Base-by-base conservation (phyloP, 129 eudicot species). In the Erigeron canadensis region DNA sequence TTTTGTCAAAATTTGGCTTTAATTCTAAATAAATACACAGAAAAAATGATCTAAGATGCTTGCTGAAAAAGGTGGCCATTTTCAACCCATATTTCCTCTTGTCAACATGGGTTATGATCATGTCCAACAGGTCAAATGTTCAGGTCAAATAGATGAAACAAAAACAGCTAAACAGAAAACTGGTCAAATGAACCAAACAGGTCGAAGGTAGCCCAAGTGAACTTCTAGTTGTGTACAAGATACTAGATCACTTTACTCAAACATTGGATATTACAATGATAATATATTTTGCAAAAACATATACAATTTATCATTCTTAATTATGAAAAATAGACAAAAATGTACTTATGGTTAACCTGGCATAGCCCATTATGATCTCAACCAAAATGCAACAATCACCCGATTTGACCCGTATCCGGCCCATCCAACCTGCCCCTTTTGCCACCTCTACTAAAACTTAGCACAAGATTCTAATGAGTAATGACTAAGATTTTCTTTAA, bases 1-100 rank as follows among this genome's bases (percentile, higher is more conserved):
- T 53, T 17, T 65, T 54, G 68, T 66, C 61, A 75, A 67, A 66
- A 42, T 65, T 11, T 6, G 23, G 60, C 67, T 44, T 11, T 22
- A 19, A 42, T 67, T 59, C 45, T 2, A 59, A 45, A 59, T 15
- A 58, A 40, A 18, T 38, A 45, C 57, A 37, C 16, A 9, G 34
- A 57, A 12, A 67, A 13, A 34, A 48, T 8, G 55, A 6, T 17
- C 15, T 40, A 38, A 63, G 58, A 11, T 18, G 69, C 39, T 70
- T 55, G 54, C 18, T 28, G 69, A 63, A 51, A 37, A 34, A 60
- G 66, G 13, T 53, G 1, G 23, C 2, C 6, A 19, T 53, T 16
- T 61, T 61, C 45, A 8, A 15, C 42, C 44, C 16, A 28, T 3
- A 37, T 37, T 61, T 15, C 13, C 44, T 15, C 66, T 6, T n/a